Percentiles rank a stretch among this genome's conserved stretches.
phyloP scores from a whole-genome alignment of 1,284 basidiomycete genomes.

The Rhodotorula sp. region DNA sequence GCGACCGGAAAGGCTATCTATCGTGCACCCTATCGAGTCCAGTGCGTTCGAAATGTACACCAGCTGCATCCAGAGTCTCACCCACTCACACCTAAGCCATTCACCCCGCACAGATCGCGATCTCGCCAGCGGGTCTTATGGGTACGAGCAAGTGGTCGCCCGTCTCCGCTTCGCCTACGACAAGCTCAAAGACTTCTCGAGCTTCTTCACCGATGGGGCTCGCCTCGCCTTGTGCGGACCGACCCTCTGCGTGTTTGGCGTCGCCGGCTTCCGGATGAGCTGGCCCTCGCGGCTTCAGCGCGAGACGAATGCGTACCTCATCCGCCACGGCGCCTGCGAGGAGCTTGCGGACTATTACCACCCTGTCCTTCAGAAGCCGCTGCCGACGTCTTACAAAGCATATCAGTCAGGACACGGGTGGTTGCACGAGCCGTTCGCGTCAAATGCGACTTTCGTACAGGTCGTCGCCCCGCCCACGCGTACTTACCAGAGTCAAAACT shows the following conservation, averaged over 20 bases:
- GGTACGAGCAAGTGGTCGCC: not conserved
- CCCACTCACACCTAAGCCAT: not conserved
- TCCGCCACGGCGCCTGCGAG: no score
- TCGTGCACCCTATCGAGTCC: not conserved
- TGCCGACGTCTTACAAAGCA: not conserved
- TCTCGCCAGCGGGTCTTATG: constrained; percentile 1
- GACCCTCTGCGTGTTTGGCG: not conserved
- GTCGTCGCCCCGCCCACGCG: no score
- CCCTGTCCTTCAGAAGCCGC: not conserved
- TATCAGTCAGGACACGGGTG: not conserved
- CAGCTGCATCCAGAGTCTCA: no score
- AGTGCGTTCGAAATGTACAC: not conserved
- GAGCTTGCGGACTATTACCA: not conserved
- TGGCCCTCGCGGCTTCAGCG: not conserved
- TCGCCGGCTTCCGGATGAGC: not conserved
- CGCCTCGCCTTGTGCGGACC: not conserved
- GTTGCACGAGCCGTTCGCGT: no score
- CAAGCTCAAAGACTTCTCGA: not conserved
- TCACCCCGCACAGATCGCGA: not conserved
- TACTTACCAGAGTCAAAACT: no score
- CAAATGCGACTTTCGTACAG: no score
- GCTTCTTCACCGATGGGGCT: not conserved
- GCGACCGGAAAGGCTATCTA: not conserved
- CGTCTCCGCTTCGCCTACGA: not conserved
- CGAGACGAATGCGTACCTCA: not conserved